A percentile compares a stretch with the other conserved stretches of the same genome.
Conservation (phyloP, 164 flowering plant genomes). For the Paratinospora sagittata region DNA sequence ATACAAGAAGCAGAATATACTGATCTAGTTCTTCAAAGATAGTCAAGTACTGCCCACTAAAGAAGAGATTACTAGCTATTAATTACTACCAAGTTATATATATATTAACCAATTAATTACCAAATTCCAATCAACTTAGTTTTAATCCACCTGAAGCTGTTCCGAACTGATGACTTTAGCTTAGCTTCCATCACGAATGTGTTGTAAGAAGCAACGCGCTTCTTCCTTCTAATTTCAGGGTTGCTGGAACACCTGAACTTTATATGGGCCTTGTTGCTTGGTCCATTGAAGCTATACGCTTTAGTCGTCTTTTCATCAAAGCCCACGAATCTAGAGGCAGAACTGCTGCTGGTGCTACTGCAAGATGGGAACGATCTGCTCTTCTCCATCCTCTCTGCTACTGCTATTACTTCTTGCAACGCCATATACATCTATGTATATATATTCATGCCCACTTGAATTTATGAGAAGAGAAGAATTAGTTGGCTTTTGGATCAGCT, state of each 20-base stretch:
- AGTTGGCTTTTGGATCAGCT: too few relatives aligned
- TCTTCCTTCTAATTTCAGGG: conserved; percentile 59
- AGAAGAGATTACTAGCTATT: not conserved
- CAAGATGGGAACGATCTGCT: conserved; percentile 45
- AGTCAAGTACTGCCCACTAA: too few relatives aligned
- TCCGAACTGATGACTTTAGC: conserved; percentile 47
- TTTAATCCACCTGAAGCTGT: conserved; percentile 81
- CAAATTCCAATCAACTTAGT: conserved; percentile 44
- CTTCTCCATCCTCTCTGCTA: conserved; percentile 36
- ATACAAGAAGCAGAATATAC: not conserved
- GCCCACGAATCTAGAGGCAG: too few relatives aligned
- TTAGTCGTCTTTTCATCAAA: conserved; percentile 24
- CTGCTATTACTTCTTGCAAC: too few relatives aligned
- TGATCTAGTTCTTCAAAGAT: too few relatives aligned
- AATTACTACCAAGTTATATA: not conserved
- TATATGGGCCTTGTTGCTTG: conserved; percentile 23
- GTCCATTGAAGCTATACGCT: conserved; percentile 60
- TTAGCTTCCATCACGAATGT: conserved; percentile 50
- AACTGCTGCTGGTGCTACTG: conserved; percentile 20
- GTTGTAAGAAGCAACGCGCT: conserved; percentile 54
- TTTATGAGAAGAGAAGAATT: too few relatives aligned
- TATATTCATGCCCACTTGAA: too few relatives aligned
- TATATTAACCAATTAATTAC: too few relatives aligned
- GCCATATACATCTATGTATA: too few relatives aligned
- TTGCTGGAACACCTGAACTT: conserved; percentile 22